Conservation (phyloP, 2,329 filamentous ascomycete species). For the Fusarium veterinarium region DNA sequence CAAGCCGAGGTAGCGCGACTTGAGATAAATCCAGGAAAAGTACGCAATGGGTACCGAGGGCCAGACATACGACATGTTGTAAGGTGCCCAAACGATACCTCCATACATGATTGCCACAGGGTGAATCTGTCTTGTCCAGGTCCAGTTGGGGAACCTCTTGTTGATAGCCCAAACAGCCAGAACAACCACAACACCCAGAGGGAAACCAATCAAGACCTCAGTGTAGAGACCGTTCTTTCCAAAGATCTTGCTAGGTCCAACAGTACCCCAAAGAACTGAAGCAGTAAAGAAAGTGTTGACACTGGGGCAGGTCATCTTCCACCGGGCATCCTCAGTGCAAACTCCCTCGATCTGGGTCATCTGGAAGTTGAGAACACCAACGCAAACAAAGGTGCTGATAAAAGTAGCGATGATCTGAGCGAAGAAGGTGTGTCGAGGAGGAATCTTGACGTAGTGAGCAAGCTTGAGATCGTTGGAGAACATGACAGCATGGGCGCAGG, state of each 20-base stretch:
- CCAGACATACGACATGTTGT: conserved; percentile 64
- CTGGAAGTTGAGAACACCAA: conserved; percentile 62
- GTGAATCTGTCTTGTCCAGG: conserved; percentile 58
- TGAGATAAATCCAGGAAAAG: conserved; percentile 64
- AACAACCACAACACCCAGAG: conserved; percentile 59
- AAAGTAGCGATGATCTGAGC: conserved; percentile 70
- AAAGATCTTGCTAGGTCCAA: conserved; percentile 63
- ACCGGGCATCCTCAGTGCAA: conserved; percentile 59
- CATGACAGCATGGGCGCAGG: conserved; percentile 62
- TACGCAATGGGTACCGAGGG: conserved; percentile 64
- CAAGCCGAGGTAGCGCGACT: conserved; percentile 59
- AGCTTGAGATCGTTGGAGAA: conserved; percentile 63
- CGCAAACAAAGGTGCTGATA: conserved; percentile 62
- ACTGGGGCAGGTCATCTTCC: conserved; percentile 63
- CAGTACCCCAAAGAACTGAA: conserved; percentile 65
- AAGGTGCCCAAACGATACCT: conserved; percentile 59
- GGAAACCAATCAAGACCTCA: conserved; percentile 61
- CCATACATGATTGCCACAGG: conserved; percentile 61
- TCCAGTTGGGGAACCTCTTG: conserved; percentile 56
- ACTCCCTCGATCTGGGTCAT: conserved; percentile 61
- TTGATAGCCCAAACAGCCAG: conserved; percentile 54
- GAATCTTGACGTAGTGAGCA: conserved; percentile 69
- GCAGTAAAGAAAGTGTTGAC: conserved; percentile 69
- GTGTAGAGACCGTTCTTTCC: conserved; percentile 61
- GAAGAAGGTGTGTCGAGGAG: conserved; percentile 68